A percentile compares a stretch with the other conserved stretches of the same genome.
Evolutionary conservation across 768 basidiomycete species (phyloP).

Genomic region (Auriscalpium vulgare): DNA sequence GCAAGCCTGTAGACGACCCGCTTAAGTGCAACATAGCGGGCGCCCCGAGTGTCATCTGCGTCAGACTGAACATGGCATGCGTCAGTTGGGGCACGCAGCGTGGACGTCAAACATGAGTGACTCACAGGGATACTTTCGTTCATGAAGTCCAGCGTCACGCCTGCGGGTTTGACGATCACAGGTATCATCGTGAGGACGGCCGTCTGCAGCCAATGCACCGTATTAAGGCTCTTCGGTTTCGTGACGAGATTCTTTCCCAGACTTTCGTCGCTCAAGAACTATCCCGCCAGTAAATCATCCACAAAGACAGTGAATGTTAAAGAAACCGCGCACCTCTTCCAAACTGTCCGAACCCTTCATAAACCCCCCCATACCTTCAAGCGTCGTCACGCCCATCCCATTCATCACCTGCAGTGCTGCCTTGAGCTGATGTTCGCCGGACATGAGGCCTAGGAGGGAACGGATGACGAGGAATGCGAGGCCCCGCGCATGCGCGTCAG

Average conservation of each 20-base stretch:
- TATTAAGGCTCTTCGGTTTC: constrained; percentile 55
- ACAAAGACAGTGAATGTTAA: background rate
- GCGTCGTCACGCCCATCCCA: constrained; percentile 35
- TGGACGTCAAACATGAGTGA: too few species aligned
- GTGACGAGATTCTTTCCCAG: constrained; percentile 42
- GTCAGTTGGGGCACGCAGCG: too few species aligned
- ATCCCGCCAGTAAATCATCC: background rate
- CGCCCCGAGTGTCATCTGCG: constrained; percentile 14
- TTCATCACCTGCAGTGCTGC: constrained; percentile 41
- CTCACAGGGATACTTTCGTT: constrained; percentile 5
- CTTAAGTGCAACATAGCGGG: constrained; percentile 51
- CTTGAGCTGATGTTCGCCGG: constrained; percentile 51
- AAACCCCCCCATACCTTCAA: constrained; percentile 37
- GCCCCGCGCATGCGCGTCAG: constrained; percentile 42
- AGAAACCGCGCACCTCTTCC: constrained; percentile 19
- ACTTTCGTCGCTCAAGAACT: constrained; percentile 39
- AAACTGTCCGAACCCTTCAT: constrained; percentile 22
- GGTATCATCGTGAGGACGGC: constrained; percentile 46
- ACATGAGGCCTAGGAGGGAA: constrained; percentile 46
- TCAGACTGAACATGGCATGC: background rate
- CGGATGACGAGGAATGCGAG: constrained; percentile 58
- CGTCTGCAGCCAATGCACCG: constrained; percentile 49
- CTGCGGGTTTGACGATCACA: constrained; percentile 37
- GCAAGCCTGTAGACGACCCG: constrained; percentile 59
- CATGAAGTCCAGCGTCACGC: constrained; percentile 45